phyloP scores from a whole-genome alignment of 805 yeast genomes.

The Candida glaebosa region DNA sequence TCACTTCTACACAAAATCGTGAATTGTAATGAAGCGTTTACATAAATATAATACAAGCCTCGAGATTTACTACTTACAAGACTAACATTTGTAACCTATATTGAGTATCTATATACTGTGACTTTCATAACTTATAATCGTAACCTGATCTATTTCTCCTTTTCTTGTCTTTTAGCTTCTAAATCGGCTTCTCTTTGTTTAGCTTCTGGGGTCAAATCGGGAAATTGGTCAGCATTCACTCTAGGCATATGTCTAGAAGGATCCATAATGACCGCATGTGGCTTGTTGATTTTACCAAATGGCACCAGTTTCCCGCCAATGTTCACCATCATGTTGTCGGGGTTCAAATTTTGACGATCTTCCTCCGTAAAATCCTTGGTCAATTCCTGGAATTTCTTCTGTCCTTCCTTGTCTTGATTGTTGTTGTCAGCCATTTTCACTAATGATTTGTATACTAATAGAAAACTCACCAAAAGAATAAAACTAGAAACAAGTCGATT shows the following conservation, averaged over 20 bases:
- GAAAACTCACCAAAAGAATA: neutral
- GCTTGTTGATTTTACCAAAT: conserved; percentile 32
- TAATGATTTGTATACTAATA: neutral
- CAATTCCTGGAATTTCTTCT: neutral
- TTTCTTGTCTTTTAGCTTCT: neutral
- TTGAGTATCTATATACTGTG: no score
- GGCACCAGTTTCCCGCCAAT: conserved; percentile 39
- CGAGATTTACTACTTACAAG: no score
- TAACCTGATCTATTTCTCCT: neutral
- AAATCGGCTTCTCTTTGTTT: conserved; percentile 21
- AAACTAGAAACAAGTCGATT: neutral
- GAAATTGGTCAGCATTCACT: conserved; percentile 22
- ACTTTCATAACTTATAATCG: neutral
- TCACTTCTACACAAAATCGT: no score
- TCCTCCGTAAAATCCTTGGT: conserved; percentile 2
- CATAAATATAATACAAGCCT: no score
- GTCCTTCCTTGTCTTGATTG: neutral
- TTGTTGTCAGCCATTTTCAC: neutral
- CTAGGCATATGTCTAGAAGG: conserved; percentile 22
- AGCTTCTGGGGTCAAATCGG: conserved; percentile 31
- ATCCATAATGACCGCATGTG: conserved; percentile 30
- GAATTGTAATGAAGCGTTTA: no score
- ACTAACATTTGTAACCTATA: no score
- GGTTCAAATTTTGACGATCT: conserved; percentile 11
- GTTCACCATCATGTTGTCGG: conserved; percentile 24